Evolutionary conservation across 2,329 filamentous ascomycete genomes (phyloP).

Genomic region (Diaporthe citrichinensis): DNA sequence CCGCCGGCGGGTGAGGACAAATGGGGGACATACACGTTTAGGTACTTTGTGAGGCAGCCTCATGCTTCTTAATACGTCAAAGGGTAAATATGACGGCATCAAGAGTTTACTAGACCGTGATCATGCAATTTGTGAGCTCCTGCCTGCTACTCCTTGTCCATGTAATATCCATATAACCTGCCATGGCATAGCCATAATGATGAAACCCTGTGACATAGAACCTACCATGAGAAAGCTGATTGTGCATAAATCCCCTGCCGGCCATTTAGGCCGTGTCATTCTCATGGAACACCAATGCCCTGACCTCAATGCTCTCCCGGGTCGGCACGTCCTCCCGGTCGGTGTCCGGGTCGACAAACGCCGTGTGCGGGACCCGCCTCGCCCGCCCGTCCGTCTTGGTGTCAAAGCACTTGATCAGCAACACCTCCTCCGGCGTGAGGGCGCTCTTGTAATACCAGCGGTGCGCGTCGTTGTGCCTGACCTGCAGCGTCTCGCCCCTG

Average conservation of each 20-base stretch:
- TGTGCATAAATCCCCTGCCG: too few species aligned
- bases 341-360: constrained; percentile 45
- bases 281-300: constrained; percentile 37
- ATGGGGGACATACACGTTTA: constrained; percentile 53
- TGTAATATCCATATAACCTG: too few species aligned
- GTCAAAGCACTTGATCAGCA: constrained; percentile 75
- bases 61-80: neutral
- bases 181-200: too few species aligned
- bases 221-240: too few species aligned
- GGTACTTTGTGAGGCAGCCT: constrained; percentile 49
- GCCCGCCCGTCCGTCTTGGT: constrained; percentile 53
- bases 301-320: constrained; percentile 41
- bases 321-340: constrained; percentile 54
- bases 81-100: neutral
- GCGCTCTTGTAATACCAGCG: constrained; percentile 66
- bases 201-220: too few species aligned
- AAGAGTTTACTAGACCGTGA: too few species aligned
- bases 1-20: constrained; percentile 46
- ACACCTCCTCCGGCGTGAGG: constrained; percentile 66
- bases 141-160: neutral
- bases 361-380: constrained; percentile 46
- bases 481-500: constrained; percentile 19
- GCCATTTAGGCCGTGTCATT: neutral
- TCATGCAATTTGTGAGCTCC: neutral
- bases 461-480: constrained; percentile 20